These are phyloP conservation scores for Myriosclerotinia curreyana DNA, from an alignment of 2,329 filamentous ascomycete species.

Conservation along the genomic window DNA sequence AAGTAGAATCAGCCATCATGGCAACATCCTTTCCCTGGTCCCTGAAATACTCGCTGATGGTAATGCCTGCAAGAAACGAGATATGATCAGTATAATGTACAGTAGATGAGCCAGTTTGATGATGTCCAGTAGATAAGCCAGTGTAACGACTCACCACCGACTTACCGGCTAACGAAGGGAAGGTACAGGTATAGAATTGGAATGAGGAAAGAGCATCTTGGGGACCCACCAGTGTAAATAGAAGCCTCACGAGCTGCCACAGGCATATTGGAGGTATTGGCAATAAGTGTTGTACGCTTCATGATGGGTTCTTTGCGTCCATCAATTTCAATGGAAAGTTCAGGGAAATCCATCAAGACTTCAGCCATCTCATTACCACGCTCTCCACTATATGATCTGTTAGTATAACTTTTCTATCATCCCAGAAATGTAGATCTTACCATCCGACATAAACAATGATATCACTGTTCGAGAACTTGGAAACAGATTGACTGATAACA, in stretches of 20 bases:
- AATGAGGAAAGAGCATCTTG: no score
- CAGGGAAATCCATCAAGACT: constrained; percentile 99
- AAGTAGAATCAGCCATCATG: constrained; percentile 99
- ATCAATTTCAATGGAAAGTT: constrained; percentile 91
- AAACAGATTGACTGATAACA: constrained; percentile 96
- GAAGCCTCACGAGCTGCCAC: constrained; percentile 97
- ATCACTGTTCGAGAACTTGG: constrained; percentile 99
- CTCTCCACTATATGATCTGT: constrained; percentile 54
- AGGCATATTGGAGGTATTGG: constrained; percentile 99
- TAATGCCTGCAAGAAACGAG: no score
- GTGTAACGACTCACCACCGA: no score
- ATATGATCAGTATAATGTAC: no score
- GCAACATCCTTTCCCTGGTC: constrained; percentile 96
- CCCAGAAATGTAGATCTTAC: not conserved
- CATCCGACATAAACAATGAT: constrained; percentile 95
- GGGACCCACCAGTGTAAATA: no score
- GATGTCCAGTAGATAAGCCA: no score
- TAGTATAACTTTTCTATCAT: not conserved
- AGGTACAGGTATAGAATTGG: no score
- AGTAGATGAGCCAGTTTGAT: no score
- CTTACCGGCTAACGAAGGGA: no score
- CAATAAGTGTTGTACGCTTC: constrained; percentile 98
- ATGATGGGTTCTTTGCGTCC: constrained; percentile 98
- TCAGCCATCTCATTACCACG: constrained; percentile 99
- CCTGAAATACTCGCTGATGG: constrained; percentile 89